phyloP scores from a whole-genome alignment of 495 filamentous ascomycete species.

The Daldinia vernicosa region DNA sequence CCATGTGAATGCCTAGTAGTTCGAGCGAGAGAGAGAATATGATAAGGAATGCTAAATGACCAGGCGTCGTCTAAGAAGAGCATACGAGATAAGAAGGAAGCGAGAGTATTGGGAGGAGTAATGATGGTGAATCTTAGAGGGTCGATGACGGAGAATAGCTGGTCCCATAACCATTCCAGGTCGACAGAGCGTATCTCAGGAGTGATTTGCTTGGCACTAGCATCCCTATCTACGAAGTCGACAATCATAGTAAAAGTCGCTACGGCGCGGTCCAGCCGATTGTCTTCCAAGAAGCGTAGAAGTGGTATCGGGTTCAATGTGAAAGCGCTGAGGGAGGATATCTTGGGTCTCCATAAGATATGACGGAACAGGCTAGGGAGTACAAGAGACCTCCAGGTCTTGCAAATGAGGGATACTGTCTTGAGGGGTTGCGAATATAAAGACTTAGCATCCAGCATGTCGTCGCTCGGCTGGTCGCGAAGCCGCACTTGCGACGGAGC shows the following conservation, averaged over 20 bases:
- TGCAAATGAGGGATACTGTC: constrained; percentile 51
- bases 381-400: constrained; percentile 50
- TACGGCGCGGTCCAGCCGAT: constrained; percentile 44
- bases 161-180: constrained; percentile 55
- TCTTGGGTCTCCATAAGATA: constrained; percentile 47
- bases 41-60: constrained; percentile 51
- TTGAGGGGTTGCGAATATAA: constrained; percentile 47
- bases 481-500: constrained; percentile 50
- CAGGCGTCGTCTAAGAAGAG: constrained; percentile 51
- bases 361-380: constrained; percentile 56
- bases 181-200: constrained; percentile 40
- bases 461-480: constrained; percentile 49
- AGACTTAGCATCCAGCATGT: constrained; percentile 41
- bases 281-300: constrained; percentile 47
- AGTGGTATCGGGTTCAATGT: constrained; percentile 44
- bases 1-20: constrained; percentile 17
- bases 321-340: constrained; percentile 40
- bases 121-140: constrained; percentile 55
- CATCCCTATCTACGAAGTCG: constrained; percentile 19
- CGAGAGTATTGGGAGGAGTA: constrained; percentile 52
- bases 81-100: constrained; percentile 50
- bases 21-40: constrained; percentile 54
- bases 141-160: constrained; percentile 53
- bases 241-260: constrained; percentile 49
- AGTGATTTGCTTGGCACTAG: constrained; percentile 32